Base-by-base conservation (phyloP, 345 rosid species). In the Brassica carinata region DNA sequence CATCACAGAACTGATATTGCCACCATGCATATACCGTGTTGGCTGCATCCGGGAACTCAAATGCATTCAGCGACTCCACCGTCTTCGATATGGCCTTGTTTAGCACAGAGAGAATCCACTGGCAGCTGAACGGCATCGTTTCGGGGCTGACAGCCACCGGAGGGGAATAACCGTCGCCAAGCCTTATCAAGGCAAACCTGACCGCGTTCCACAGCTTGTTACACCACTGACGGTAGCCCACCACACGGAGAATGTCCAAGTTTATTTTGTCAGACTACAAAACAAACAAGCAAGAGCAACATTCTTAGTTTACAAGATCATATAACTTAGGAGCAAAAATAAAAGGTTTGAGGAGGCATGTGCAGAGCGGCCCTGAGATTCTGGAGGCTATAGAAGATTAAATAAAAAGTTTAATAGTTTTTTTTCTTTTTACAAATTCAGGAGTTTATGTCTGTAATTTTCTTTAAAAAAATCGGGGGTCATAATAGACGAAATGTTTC, bases 201-300 rank as follows among this genome's bases (percentile, higher is more conserved):
- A 96, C 97, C 5, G 98, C 99, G 80, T 96, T 93, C 98, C 99
- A 93, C 51, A 96, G 79, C 77, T 96, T 96, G 84, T 96, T 96
- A 83, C 99, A 96, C 99, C 99, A 96, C 67, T 96, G 98, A n/a
- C 97, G 98, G 86, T 93, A 93, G 18, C 98, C 98, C 77, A 90
- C 94, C 48, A 96, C 99, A 84, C 97, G 87, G 84, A 86, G 94
- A 68, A 96, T 93, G 83, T 96, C 97, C 89, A 96, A 86, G 88
- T 96, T 96, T 73, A 96, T 96, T 85, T 85, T 96, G 83, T 93
- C 99, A 14, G 95, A 92, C 97, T 96, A 88, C 70, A 86, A 84
- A 63, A n/a, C 23, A 14, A 80, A 17, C 23, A 11, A 80, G 34
- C 62, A 61, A 38, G 4, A 45, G 64, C 38, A 75, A 63, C 5